Base-by-base conservation (phyloP, 2,329 filamentous ascomycete species). In the Exserohilum rostratum region DNA sequence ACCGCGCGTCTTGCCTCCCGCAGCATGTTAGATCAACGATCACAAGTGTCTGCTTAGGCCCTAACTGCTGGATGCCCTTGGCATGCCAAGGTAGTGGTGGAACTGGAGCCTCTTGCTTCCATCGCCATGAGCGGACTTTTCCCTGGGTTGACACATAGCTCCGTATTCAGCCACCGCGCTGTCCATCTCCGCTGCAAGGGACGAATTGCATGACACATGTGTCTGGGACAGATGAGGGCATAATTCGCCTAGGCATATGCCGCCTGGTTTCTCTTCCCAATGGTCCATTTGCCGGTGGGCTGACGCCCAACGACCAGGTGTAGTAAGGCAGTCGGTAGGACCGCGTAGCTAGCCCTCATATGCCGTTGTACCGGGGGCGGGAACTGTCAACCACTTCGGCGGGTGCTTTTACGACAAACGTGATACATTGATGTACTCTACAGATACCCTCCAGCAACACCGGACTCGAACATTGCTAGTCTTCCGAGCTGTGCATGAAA, bases 191-290 rank as follows among this genome's bases (percentile, higher is more conserved):
- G 4, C 42, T 25, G 42, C 42, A 34, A 45, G 42, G 30, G 11
- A 45, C 29, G 18, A 45, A 33, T 27, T 34, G 42, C 30, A 34
- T 33, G 15, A 22, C 15, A 45, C 27, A 30, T 29, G 15, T 33
- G 42, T 45, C 34, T 45, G 42, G 42, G 42, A 45, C 29, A 45
- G 42, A 45, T 33, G 42, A 34, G 30, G 2, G 42, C 29, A 45
- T 44, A 29, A 44, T 15, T 33, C 42, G 42, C 31, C 27, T 44
- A n/a, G n/a, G n/a, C n/a, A n/a, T n/a, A n/a, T n/a, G n/a, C n/a
- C n/a, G n/a, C n/a, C n/a, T n/a, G n/a, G n/a, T 45, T 45, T 33
- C 25, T 22, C 18, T 10, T 45, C 18, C n/a, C n/a, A n/a, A n/a
- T n/a, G 6, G 42, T 45, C 17, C 30, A 15, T 33, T 17, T 20